A percentile compares a stretch with the other conserved stretches of the same genome.
Conservation (phyloP, 345 rosid genomes). For the Brassica napus region Da-Ae NC_063447.1:62847001-62847500, state of each 20-base stretch:
- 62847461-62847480: slow-evolving; percentile 51
- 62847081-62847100: slow-evolving; percentile 47
- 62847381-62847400: slow-evolving; percentile 60
- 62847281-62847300: background rate
- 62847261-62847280: background rate
- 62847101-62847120: slow-evolving; percentile 56
- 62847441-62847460: slow-evolving; percentile 66
- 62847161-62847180: slow-evolving; percentile 66
- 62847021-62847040: no score
- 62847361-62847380: slow-evolving; percentile 72
- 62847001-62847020: no score
- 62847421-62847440: slow-evolving; percentile 77
- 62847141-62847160: slow-evolving; percentile 73
- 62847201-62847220: background rate
- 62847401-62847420: slow-evolving; percentile 83
- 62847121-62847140: slow-evolving; percentile 65
- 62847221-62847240: background rate
- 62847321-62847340: slow-evolving; percentile 54
- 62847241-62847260: background rate
- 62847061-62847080: background rate
- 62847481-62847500: slow-evolving; percentile 42
- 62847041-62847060: no score
- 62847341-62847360: slow-evolving; percentile 82
- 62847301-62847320: slow-evolving; percentile 80
- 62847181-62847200: slow-evolving; percentile 63